Percentiles rank a stretch among this genome's conserved stretches.
Evolutionary conservation across 331 rosid species (phyloP).

Genomic region (Acacia pycnantha): DNA sequence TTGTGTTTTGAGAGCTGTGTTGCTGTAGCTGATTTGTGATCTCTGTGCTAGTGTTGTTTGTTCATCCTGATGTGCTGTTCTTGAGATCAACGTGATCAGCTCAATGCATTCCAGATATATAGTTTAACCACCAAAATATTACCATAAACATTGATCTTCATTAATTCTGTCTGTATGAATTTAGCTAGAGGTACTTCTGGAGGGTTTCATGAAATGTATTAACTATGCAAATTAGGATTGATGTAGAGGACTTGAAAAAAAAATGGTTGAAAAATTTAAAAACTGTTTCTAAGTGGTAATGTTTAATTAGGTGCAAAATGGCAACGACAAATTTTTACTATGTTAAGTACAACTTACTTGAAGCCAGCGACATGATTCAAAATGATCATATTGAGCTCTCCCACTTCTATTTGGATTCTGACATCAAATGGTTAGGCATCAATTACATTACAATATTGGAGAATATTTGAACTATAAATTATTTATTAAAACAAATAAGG

Average conservation of each 20-base stretch:
- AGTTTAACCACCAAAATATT: slow-evolving; percentile 14
- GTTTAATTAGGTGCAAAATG: neutral
- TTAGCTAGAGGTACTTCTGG: slow-evolving; percentile 6
- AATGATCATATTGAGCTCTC: slow-evolving; percentile 78
- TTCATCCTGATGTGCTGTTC: neutral
- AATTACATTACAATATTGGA: slow-evolving; percentile 22
- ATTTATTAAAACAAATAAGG: neutral
- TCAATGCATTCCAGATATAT: slow-evolving; percentile 7
- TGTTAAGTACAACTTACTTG: slow-evolving; percentile 65
- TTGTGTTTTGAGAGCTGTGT: neutral
- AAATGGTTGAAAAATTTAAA: slow-evolving; percentile 10
- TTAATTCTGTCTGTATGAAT: slow-evolving; percentile 7
- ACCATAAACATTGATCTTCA: slow-evolving; percentile 4
- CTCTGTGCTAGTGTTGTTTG: neutral
- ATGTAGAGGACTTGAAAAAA: slow-evolving; percentile 5
- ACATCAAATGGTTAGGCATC: slow-evolving; percentile 28
- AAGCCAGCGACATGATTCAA: slow-evolving; percentile 92
- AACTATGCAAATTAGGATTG: neutral
- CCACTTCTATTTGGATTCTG: slow-evolving; percentile 84
- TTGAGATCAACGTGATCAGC: slow-evolving; percentile 1
- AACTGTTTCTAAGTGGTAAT: slow-evolving; percentile 16
- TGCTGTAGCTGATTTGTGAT: neutral
- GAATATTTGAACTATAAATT: slow-evolving; percentile 4
- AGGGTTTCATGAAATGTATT: slow-evolving; percentile 14
- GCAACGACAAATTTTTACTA: slow-evolving; percentile 18